Conservation (phyloP, 768 basidiomycete species). For the Cubamyces lactineus region DNA sequence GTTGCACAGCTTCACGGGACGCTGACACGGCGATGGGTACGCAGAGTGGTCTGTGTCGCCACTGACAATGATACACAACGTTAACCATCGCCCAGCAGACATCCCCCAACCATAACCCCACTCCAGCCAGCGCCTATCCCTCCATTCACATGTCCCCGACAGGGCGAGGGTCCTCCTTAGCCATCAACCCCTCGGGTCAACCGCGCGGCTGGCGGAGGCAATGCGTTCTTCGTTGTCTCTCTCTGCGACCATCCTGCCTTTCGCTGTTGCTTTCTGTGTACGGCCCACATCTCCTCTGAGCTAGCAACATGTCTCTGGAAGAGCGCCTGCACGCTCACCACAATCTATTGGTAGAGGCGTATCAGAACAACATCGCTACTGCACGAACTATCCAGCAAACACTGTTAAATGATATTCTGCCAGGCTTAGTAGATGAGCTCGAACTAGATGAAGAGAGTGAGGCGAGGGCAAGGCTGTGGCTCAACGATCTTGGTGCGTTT, state of each 20-base stretch:
- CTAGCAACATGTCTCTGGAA: constrained; percentile 13
- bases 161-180: not conserved
- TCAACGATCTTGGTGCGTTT: constrained; percentile 64
- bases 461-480: constrained; percentile 62
- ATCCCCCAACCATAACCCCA: too few relatives aligned
- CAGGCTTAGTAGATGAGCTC: constrained; percentile 62
- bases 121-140: too few relatives aligned
- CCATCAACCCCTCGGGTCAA: not conserved
- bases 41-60: too few relatives aligned
- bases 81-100: too few relatives aligned
- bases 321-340: constrained; percentile 36
- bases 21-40: too few relatives aligned
- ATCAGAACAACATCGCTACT: constrained; percentile 50
- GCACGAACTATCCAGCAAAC: constrained; percentile 53
- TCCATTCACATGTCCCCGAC: not conserved
- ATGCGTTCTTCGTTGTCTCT: not conserved
- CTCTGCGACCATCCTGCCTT: not conserved
- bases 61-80: too few relatives aligned
- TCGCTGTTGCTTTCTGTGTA: not conserved
- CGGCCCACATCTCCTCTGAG: not conserved
- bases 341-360: constrained; percentile 52
- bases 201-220: constrained; percentile 2
- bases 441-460: constrained; percentile 49
- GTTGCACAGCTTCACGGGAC: too few relatives aligned
- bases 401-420: constrained; percentile 59